Conservation (phyloP, 2,329 filamentous ascomycete species). For the Ophiognomonia clavigignenti-juglandacearum region DNA sequence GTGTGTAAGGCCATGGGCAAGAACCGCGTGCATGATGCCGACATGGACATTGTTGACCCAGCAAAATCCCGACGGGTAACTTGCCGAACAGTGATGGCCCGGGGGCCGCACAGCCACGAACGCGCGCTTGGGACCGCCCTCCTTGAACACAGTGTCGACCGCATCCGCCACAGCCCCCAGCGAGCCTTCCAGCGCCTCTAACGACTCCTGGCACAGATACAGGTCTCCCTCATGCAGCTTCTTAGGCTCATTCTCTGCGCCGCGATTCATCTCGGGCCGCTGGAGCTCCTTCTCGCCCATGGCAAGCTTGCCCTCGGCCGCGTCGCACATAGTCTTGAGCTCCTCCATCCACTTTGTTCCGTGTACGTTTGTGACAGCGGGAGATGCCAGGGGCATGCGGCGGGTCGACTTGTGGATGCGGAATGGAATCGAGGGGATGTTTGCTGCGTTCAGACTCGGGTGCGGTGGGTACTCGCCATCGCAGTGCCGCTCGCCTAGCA, state of each 20-base stretch:
- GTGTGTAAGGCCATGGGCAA: conserved; percentile 82
- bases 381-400: conserved; percentile 64
- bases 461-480: conserved; percentile 65
- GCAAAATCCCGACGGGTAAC: conserved; percentile 90
- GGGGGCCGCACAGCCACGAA: conserved; percentile 93
- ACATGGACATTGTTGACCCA: conserved; percentile 99
- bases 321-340: conserved; percentile 76
- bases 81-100: conserved; percentile 89
- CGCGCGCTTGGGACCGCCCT: conserved; percentile 62
- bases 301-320: conserved; percentile 73
- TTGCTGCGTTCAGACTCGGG: conserved; percentile 51
- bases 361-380: conserved; percentile 85
- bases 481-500: conserved; percentile 75
- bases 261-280: conserved; percentile 58
- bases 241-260: conserved; percentile 38
- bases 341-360: conserved; percentile 92
- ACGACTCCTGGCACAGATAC: conserved; percentile 82
- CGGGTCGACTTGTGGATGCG: conserved; percentile 77
- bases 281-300: conserved; percentile 72
- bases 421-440: conserved; percentile 66
- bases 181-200: conserved; percentile 84
- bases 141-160: conserved; percentile 74
- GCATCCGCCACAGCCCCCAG: conserved; percentile 91
- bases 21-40: conserved; percentile 84
- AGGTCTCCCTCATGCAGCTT: conserved; percentile 84